Percentiles rank a stretch among this genome's conserved stretches.
phyloP scores from a whole-genome alignment of 192 early-diverging fungal species.

The Podila horticola region DNA sequence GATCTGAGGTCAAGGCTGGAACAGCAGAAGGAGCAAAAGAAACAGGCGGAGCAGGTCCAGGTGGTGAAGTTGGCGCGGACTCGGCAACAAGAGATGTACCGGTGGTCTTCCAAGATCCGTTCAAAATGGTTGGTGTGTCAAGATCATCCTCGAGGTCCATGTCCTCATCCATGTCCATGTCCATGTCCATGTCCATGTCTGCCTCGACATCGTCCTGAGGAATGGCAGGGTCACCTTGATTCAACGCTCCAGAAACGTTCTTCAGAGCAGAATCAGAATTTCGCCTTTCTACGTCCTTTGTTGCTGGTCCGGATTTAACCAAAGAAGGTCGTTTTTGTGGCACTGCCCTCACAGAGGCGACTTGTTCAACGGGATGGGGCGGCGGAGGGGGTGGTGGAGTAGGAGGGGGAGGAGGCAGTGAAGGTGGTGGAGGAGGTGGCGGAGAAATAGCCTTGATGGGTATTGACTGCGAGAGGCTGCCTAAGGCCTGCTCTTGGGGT shows the following conservation, averaged over 20 bases:
- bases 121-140: slow-evolving; percentile 16
- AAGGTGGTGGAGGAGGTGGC: slow-evolving; percentile 8
- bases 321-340: neutral
- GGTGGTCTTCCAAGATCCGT: slow-evolving; percentile 41
- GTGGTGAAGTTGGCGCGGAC: neutral
- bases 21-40: slow-evolving; percentile 14
- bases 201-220: neutral
- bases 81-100: neutral
- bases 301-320: too few species aligned
- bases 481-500: neutral
- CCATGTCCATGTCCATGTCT: slow-evolving; percentile 1
- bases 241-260: neutral
- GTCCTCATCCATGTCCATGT: slow-evolving; percentile 33
- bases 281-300: too few species aligned
- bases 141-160: slow-evolving; percentile 27
- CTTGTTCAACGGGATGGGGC: neutral
- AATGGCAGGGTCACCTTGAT: neutral
- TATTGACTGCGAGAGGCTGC: neutral
- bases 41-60: neutral
- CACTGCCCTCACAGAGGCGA: neutral
- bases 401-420: slow-evolving; percentile 14
- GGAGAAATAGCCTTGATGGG: neutral
- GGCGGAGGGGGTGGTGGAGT: slow-evolving; percentile 17
- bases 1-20: neutral
- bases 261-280: too few species aligned